phyloP scores from a whole-genome alignment of 495 filamentous ascomycete genomes.

The Tuber umbilicatum region DNA sequence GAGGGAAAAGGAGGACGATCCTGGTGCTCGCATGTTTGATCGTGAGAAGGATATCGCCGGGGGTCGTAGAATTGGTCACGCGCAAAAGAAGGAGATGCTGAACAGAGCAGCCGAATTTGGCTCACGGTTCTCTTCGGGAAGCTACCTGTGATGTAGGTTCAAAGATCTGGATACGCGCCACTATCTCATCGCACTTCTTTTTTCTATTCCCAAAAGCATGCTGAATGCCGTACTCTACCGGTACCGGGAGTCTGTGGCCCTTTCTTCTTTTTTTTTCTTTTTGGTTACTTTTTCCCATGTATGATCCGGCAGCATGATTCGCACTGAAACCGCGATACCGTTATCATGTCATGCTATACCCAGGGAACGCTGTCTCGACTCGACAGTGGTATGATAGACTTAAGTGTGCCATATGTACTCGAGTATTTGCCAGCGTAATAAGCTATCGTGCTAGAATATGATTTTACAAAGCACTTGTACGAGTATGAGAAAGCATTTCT shows the following conservation, averaged over 20 bases:
- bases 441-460: background rate
- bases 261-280: background rate
- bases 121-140: conserved; percentile 72
- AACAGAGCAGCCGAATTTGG: conserved; percentile 76
- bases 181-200: background rate
- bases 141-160: conserved; percentile 52
- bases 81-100: conserved; percentile 71
- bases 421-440: background rate
- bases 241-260: background rate
- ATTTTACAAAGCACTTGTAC: too few relatives aligned
- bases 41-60: conserved; percentile 88
- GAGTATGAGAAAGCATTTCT: background rate
- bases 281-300: background rate
- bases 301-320: background rate
- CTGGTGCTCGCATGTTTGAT: conserved; percentile 81
- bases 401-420: background rate
- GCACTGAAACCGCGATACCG: background rate
- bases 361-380: background rate
- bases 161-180: background rate
- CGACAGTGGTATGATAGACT: background rate
- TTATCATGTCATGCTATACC: background rate
- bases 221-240: background rate
- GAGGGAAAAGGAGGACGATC: conserved; percentile 76
- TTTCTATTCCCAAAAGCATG: background rate
- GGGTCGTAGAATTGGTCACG: conserved; percentile 62